These are phyloP conservation scores for bread wheat (Triticum aestivum) DNA, from an alignment of 176 grass and related monocot genomes.

Conservation along the genomic window DNA sequence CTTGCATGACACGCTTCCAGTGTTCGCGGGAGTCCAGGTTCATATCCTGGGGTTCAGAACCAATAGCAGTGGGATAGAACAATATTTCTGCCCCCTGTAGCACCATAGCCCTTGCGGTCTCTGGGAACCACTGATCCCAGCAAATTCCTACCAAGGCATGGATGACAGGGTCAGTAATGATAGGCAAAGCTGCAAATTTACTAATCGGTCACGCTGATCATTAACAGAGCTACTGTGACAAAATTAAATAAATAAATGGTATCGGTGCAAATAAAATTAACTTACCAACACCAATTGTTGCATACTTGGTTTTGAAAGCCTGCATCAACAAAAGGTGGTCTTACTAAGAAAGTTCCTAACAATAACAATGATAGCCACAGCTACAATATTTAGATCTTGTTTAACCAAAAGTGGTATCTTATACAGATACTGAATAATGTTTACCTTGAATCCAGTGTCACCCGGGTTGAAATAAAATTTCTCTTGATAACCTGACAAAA, in stretches of 20 bases:
- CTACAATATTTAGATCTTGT: neutral
- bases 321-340: conserved; percentile 24
- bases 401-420: neutral
- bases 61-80: conserved; percentile 89
- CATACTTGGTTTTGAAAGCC: conserved; percentile 89
- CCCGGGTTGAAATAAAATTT: conserved; percentile 96
- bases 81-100: conserved; percentile 83
- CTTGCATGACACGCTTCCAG: conserved; percentile 98
- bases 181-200: neutral
- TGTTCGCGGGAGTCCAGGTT: conserved; percentile 75
- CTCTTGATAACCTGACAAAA: conserved; percentile 82
- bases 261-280: neutral
- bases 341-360: neutral
- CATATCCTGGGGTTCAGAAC: conserved; percentile 88
- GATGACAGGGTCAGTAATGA: neutral
- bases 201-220: neutral
- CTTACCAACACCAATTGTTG: conserved; percentile 94
- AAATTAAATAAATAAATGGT: neutral
- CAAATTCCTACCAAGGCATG: conserved; percentile 59
- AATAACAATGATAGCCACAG: neutral
- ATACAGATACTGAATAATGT: neutral
- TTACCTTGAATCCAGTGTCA: conserved; percentile 93
- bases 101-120: conserved; percentile 85
- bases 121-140: conserved; percentile 98
- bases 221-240: neutral